Evolutionary conservation across 208 protist genomes (phyloP).

Genomic region (Trypanosoma lewisi): DNA sequence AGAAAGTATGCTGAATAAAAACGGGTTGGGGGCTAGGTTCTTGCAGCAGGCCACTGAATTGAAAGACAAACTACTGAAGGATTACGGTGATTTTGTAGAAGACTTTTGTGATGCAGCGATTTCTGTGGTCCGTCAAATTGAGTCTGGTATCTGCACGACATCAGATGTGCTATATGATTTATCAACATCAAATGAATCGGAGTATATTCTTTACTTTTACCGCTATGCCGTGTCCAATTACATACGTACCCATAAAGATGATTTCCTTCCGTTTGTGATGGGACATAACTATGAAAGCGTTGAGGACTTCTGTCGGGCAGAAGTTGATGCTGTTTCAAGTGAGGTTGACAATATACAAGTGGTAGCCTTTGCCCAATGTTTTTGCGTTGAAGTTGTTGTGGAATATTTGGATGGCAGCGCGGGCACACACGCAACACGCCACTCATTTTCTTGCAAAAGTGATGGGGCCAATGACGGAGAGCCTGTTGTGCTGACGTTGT

Average conservation of each 20-base stretch:
- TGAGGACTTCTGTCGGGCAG: constrained; percentile 59
- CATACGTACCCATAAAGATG: constrained; percentile 47
- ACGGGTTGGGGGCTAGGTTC: constrained; percentile 20
- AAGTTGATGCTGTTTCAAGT: constrained; percentile 77
- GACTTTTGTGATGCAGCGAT: constrained; percentile 71
- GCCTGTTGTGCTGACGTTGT: constrained; percentile 29
- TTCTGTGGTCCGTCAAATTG: constrained; percentile 33
- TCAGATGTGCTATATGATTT: constrained; percentile 25
- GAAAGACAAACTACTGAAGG: constrained; percentile 24
- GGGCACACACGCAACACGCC: constrained; percentile 27
- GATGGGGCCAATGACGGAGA: not conserved
- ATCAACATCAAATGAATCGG: constrained; percentile 29
- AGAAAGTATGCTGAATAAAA: constrained; percentile 30
- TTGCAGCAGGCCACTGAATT: constrained; percentile 20
- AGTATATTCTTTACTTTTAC: constrained; percentile 68
- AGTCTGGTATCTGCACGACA: constrained; percentile 21
- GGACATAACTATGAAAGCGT: constrained; percentile 57
- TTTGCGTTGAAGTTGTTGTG: constrained; percentile 48
- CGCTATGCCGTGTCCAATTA: constrained; percentile 77
- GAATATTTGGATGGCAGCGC: constrained; percentile 61
- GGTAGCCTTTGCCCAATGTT: constrained; percentile 60
- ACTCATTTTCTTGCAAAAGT: constrained; percentile 11
- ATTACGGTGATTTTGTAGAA: constrained; percentile 67
- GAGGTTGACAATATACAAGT: constrained; percentile 84
- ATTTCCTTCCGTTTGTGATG: constrained; percentile 77